A percentile compares a stretch with the other conserved stretches of the same genome.
These are phyloP conservation scores for Beauveria rudraprayagi DNA, from an alignment of 2,329 filamentous ascomycete species.

Conservation along the genomic window DNA sequence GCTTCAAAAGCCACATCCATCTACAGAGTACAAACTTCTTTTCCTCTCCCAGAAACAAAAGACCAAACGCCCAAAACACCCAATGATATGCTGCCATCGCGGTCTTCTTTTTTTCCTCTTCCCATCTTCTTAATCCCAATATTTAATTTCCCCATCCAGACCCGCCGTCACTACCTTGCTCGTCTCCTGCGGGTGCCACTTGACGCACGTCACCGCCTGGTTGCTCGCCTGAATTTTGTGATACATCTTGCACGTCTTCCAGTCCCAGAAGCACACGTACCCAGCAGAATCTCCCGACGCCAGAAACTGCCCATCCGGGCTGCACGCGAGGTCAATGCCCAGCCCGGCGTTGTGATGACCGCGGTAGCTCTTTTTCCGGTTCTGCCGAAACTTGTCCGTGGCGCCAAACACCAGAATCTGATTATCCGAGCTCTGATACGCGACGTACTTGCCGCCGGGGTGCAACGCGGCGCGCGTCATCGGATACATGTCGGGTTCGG, in stretches of 20 bases:
- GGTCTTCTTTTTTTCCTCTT: neutral
- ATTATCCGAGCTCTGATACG: constrained; percentile 90
- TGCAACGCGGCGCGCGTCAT: constrained; percentile 81
- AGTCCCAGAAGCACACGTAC: constrained; percentile 95
- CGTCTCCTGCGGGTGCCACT: constrained; percentile 97
- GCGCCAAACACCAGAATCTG: constrained; percentile 94
- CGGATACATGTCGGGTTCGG: constrained; percentile 95
- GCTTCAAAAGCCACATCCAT: neutral
- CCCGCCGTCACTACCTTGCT: constrained; percentile 90
- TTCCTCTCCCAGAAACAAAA: neutral
- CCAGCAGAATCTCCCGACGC: constrained; percentile 80
- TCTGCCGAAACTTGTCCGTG: constrained; percentile 93
- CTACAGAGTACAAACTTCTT: neutral
- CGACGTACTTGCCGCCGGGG: constrained; percentile 86
- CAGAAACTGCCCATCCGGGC: constrained; percentile 86
- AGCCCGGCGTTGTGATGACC: constrained; percentile 95
- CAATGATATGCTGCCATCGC: neutral
- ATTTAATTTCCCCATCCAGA: constrained; percentile 78
- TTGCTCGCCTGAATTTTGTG: constrained; percentile 88
- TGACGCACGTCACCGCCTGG: constrained; percentile 72
- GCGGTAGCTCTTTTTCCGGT: constrained; percentile 92
- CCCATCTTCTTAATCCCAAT: constrained; percentile 67
- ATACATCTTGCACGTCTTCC: constrained; percentile 99
- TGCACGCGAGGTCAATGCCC: constrained; percentile 81
- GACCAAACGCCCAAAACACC: constrained; percentile 9